Conservation (phyloP, 768 basidiomycete species). For the Mycena filopes region DNA sequence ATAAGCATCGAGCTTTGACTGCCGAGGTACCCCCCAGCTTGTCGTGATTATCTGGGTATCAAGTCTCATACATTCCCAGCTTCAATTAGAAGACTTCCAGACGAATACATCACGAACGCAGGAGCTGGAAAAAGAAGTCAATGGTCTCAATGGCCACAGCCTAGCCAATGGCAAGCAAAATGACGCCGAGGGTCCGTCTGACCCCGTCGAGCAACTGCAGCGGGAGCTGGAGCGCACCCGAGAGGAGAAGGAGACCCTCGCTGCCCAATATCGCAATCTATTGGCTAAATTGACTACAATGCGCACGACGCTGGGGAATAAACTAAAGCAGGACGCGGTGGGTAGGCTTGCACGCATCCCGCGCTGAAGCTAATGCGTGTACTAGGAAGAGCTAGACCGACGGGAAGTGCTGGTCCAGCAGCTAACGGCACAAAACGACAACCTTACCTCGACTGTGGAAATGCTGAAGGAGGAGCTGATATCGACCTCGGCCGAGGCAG, state of each 20-base stretch:
- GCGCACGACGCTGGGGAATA: constrained; percentile 93
- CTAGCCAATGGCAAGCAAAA: constrained; percentile 42
- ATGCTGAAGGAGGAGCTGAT: constrained; percentile 86
- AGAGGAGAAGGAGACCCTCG: constrained; percentile 90
- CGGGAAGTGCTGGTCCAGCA: constrained; percentile 86
- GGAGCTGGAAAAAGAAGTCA: constrained; percentile 84
- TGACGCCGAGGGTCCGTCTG: constrained; percentile 52
- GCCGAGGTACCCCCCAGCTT: constrained; percentile 72
- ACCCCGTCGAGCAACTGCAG: constrained; percentile 70
- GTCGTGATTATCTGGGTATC: background rate
- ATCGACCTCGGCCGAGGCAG: constrained; percentile 78
- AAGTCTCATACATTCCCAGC: constrained; percentile 49
- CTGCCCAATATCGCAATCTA: constrained; percentile 85
- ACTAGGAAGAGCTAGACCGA: constrained; percentile 97
- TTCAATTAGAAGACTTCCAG: constrained; percentile 79
- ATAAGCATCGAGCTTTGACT: constrained; percentile 85
- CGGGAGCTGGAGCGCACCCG: constrained; percentile 78
- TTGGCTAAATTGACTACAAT: constrained; percentile 92
- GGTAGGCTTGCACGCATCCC: constrained; percentile 28
- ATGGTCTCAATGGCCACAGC: constrained; percentile 49
- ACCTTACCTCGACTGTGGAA: constrained; percentile 74
- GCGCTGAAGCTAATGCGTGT: constrained; percentile 35
- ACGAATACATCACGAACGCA: constrained; percentile 73
- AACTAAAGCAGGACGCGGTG: constrained; percentile 96
- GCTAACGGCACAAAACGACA: constrained; percentile 81